Conservation (phyloP, 495 filamentous ascomycete species). For the Hypoxylon lienhwacheense region DNA sequence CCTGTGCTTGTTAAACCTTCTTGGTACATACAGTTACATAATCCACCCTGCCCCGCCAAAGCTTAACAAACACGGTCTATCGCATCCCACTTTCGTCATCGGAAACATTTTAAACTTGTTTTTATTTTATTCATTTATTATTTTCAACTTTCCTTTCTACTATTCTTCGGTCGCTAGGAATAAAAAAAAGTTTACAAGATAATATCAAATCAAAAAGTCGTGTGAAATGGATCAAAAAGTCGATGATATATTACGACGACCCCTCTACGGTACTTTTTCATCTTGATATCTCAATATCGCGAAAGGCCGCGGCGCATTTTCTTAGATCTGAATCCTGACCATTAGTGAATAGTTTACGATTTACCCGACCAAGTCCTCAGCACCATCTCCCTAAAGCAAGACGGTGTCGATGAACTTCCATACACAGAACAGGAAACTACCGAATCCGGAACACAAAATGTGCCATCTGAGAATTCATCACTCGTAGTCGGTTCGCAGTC, state of each 20-base stretch:
- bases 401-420: slow-evolving; percentile 37
- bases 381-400: slow-evolving; percentile 64
- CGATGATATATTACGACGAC: slow-evolving; percentile 46
- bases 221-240: slow-evolving; percentile 28
- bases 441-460: slow-evolving; percentile 39
- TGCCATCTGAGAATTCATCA: slow-evolving; percentile 36
- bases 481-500: slow-evolving; percentile 65
- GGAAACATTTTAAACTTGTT: background rate
- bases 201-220: too few species aligned
- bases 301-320: slow-evolving; percentile 1
- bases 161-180: background rate
- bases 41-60: slow-evolving; percentile 33
- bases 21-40: too few species aligned
- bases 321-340: slow-evolving; percentile 18
- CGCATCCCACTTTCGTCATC: slow-evolving; percentile 19
- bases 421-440: slow-evolving; percentile 33
- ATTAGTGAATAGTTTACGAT: slow-evolving; percentile 71
- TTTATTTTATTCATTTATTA: too few species aligned
- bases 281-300: background rate
- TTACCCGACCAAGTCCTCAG: slow-evolving; percentile 75
- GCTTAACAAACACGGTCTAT: background rate
- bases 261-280: slow-evolving; percentile 42
- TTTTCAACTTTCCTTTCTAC: background rate
- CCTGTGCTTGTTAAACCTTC: too few species aligned
- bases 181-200: too few species aligned